Evolutionary conservation across 106 monocot genomes (phyloP), one percentile per base, ranked within the genome.

Genomic region (Triglochin maritima): DNA sequence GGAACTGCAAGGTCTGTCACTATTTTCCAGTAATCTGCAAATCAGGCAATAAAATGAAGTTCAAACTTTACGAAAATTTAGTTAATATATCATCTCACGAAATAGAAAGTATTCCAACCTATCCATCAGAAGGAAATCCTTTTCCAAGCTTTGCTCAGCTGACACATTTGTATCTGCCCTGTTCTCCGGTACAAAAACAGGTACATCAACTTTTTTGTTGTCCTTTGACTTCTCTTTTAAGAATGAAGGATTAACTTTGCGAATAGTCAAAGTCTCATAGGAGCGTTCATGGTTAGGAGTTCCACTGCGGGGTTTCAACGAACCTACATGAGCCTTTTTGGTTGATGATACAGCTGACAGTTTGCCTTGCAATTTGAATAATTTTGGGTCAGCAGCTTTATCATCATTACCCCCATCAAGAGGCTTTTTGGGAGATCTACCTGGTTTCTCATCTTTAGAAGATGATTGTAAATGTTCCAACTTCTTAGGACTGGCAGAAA

Each of bases 151-250:
- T 2, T 52, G 41, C 72, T 87, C 89, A 17, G 69, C 78, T 46
- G 86, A 86, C 74, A 76, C 81, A 68, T 86, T 93, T 50, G 62
- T 62, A 43, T 78, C 69, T 58, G 75, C 70, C 74, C 78, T 89
- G 51, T 88, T 84, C 63, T 89, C 85, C 9, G 67, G 46, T 7
- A 43, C 64, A 68, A 17, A 58, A 41, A 57, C 63, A 45, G 12
- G 60, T 17, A 72, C 16, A 59, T 67, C 77, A 58, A 72, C 56
- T 68, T 89, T 94, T 17, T 59, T 17, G n/a, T 50, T 76, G 7
- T 53, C 46, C 71, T 94, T 89, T 56, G 44, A 11, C 43, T 79
- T 82, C 57, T 71, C 82, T 68, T 74, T 68, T 49, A 78, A 67
- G 57, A 61, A 66, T 66, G 78, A 71, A 67, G 69, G 13, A 56